Percentiles rank a stretch among this genome's conserved stretches.
phyloP scores from a whole-genome alignment of 306 rosid genomes.

The cucumber (Cucumis sativus) region Cucumber_9930_V3 NC_026661.2:18470501-18471000 shows the following conservation, averaged over 20 bases:
- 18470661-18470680: background rate
- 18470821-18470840: slow-evolving; percentile 67
- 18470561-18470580: background rate
- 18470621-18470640: background rate
- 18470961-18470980: background rate
- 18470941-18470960: background rate
- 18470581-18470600: background rate
- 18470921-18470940: background rate
- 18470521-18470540: background rate
- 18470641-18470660: background rate
- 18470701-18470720: background rate
- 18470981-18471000: background rate
- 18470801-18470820: slow-evolving; percentile 46
- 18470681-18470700: background rate
- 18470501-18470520: background rate
- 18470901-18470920: slow-evolving; percentile 28
- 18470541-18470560: background rate
- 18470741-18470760: background rate
- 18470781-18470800: background rate
- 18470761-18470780: background rate
- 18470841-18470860: slow-evolving; percentile 73
- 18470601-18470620: background rate
- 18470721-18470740: too few relatives aligned
- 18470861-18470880: slow-evolving; percentile 99
- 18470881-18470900: slow-evolving; percentile 74